A percentile compares a stretch with the other conserved stretches of the same genome.
Conservation (phyloP, 2,329 filamentous ascomycete genomes). For the Fusarium nygamai region DNA sequence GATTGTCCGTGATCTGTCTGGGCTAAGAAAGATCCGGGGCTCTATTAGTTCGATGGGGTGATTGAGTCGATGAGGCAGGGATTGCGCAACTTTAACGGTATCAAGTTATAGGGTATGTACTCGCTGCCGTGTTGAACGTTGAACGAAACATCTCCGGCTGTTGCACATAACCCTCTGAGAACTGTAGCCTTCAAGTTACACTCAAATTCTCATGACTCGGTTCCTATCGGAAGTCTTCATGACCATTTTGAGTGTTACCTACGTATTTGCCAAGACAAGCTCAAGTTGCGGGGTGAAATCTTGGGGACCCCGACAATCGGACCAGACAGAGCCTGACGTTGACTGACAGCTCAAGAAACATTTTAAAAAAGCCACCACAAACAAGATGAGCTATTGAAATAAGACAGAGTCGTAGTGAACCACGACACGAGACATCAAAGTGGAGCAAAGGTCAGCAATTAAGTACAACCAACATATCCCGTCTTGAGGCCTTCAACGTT, state of each 20-base stretch:
- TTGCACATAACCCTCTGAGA: neutral
- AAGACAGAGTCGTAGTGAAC: neutral
- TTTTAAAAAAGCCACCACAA: neutral
- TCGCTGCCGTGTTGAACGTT: neutral
- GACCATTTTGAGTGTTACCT: neutral
- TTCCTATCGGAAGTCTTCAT: neutral
- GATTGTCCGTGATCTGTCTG: neutral
- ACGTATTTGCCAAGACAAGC: slow-evolving; percentile 11
- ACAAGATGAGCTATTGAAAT: neutral
- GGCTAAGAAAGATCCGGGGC: slow-evolving; percentile 19
- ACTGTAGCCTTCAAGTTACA: neutral
- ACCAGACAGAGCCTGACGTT: neutral
- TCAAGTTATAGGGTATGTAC: neutral
- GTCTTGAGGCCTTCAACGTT: slow-evolving; percentile 20
- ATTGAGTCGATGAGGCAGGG: slow-evolving; percentile 9
- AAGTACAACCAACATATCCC: slow-evolving; percentile 3
- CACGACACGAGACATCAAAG: neutral
- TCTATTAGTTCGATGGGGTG: slow-evolving; percentile 10
- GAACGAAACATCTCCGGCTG: neutral
- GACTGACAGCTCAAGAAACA: neutral
- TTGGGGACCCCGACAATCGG: slow-evolving; percentile 26
- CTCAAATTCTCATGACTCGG: neutral
- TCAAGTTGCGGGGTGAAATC: slow-evolving; percentile 26
- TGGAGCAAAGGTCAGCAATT: neutral
- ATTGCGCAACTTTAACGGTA: neutral